phyloP scores from a whole-genome alignment of 1,284 basidiomycete species.

The Athelia sp. region DNA sequence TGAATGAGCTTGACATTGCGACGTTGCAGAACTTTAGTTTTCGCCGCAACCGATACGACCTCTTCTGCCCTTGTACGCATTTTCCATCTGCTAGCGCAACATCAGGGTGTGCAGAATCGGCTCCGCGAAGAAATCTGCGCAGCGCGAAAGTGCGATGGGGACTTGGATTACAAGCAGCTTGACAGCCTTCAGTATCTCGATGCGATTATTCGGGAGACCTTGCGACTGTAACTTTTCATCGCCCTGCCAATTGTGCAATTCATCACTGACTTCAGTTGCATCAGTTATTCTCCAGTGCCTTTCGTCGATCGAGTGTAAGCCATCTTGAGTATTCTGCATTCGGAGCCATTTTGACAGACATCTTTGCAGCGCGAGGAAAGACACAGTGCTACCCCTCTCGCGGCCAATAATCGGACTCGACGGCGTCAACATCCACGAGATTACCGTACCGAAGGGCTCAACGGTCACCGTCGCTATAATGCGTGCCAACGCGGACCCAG shows the following conservation, averaged over 20 bases:
- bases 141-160: constrained; percentile 15
- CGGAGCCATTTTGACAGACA: constrained; percentile 16
- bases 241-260: too few relatives aligned
- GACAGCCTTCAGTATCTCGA: constrained; percentile 36
- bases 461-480: constrained; percentile 16
- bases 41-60: constrained; percentile 42
- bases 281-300: constrained; percentile 6
- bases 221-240: constrained; percentile 33
- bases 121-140: constrained; percentile 28
- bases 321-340: too few relatives aligned
- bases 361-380: constrained; percentile 13
- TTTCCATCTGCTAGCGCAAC: constrained; percentile 25
- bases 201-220: constrained; percentile 41
- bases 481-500: constrained; percentile 15
- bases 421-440: constrained; percentile 13
- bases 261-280: too few relatives aligned
- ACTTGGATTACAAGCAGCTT: constrained; percentile 31
- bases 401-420: constrained; percentile 17
- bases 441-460: constrained; percentile 22
- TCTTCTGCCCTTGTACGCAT: constrained; percentile 34
- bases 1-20: background rate
- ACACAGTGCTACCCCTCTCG: constrained; percentile 18
- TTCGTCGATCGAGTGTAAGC: constrained; percentile 4
- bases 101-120: constrained; percentile 26
- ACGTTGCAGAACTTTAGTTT: constrained; percentile 31